Evolutionary conservation across 2,329 filamentous ascomycete genomes (phyloP).

Genomic region (Geosmithia putterillii): DNA sequence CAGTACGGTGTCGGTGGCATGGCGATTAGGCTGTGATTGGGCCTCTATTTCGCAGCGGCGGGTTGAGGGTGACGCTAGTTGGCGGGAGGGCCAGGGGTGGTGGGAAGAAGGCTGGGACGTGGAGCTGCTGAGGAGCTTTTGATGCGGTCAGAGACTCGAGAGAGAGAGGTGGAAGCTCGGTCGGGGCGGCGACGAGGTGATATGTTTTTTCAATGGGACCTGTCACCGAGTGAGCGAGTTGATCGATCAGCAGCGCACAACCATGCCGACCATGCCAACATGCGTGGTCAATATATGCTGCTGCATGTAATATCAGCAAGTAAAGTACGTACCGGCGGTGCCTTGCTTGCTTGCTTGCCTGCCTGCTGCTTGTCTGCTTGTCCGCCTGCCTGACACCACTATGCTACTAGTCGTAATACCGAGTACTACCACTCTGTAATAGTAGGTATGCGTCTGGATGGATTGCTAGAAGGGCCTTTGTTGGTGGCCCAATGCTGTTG

Average conservation of each 20-base stretch:
- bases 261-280: no score
- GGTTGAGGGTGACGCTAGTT: not conserved
- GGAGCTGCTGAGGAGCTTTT: not conserved
- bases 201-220: not conserved
- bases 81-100: not conserved
- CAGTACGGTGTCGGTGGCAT: slow-evolving; percentile 37
- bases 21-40: slow-evolving; percentile 13
- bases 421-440: no score
- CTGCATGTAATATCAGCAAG: not conserved
- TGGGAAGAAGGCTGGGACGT: not conserved
- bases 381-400: no score
- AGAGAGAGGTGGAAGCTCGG: not conserved
- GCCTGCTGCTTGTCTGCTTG: no score
- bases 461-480: not conserved
- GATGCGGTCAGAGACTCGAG: not conserved
- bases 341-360: not conserved
- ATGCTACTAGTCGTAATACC: no score
- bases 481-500: not conserved
- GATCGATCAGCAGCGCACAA: not conserved
- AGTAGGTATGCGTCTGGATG: no score
- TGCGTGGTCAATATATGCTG: no score
- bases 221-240: not conserved
- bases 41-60: slow-evolving; percentile 4
- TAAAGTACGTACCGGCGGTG: not conserved
- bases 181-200: not conserved